Conservation (phyloP, 202 grass and related monocot species). For the Setaria italica region DNA sequence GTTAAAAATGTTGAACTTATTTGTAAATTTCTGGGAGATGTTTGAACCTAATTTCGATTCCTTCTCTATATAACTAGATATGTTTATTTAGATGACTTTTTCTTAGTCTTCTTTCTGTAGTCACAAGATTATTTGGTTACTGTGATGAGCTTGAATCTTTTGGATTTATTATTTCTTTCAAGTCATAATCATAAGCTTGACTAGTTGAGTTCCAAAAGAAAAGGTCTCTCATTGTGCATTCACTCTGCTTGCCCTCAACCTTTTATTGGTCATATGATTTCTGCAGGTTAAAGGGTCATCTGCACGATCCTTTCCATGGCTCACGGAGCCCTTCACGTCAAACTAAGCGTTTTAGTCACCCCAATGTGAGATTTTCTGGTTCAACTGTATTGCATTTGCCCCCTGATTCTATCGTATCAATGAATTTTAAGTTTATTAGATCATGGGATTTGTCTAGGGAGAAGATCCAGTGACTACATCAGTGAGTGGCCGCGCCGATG, state of each 20-base stretch:
- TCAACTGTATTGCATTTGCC: conserved; percentile 38
- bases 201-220: neutral
- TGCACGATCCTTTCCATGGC: conserved; percentile 79
- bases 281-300: conserved; percentile 88
- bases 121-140: neutral
- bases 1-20: neutral
- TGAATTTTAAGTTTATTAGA: conserved; percentile 32
- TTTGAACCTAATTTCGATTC: conserved; percentile 1
- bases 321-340: conserved; percentile 72
- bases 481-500: conserved; percentile 74
- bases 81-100: neutral
- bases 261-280: conserved; percentile 18
- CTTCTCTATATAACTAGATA: neutral
- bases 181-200: neutral
- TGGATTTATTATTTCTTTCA: conserved; percentile 4
- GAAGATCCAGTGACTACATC: conserved; percentile 71
- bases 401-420: conserved; percentile 8
- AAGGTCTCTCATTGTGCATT: conserved; percentile 14
- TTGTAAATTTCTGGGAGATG: conserved; percentile 4
- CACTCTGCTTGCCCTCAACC: conserved; percentile 23
- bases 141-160: neutral
- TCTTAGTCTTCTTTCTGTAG: neutral
- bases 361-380: conserved; percentile 64
- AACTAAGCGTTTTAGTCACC: conserved; percentile 58
- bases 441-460: conserved; percentile 59